Percentiles rank a stretch among this genome's conserved stretches.
Conservation (phyloP, 2,329 filamentous ascomycete genomes). For the Dothiorella sarmentorum region DNA sequence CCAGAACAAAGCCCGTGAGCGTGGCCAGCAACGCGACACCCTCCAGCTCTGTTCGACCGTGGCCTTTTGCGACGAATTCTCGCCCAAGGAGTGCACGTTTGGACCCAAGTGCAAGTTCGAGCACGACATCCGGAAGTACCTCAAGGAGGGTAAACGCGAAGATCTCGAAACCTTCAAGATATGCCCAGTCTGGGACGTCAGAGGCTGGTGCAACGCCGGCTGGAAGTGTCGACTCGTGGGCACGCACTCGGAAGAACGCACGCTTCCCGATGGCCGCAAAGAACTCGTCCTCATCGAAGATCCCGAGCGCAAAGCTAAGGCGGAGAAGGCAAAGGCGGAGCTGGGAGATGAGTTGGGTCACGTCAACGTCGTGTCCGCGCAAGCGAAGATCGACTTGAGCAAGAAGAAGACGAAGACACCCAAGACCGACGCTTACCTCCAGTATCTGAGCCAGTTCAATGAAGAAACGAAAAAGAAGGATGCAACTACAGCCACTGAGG, state of each 20-base stretch:
- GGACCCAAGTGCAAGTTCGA: conserved; percentile 77
- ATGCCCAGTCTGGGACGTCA: conserved; percentile 76
- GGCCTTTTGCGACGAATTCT: conserved; percentile 72
- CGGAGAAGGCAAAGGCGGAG: conserved; percentile 43
- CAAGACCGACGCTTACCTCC: conserved; percentile 70
- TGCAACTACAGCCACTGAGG: conserved; percentile 27
- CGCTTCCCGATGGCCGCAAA: conserved; percentile 73
- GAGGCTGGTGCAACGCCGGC: conserved; percentile 74
- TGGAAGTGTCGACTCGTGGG: conserved; percentile 93
- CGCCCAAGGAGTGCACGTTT: conserved; percentile 69
- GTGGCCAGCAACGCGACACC: conserved; percentile 74
- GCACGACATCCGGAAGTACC: conserved; percentile 82
- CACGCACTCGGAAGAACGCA: conserved; percentile 80
- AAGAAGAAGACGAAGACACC: conserved; percentile 68
- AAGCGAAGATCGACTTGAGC: conserved; percentile 70
- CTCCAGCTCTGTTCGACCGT: conserved; percentile 75
- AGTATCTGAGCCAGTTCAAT: conserved; percentile 62
- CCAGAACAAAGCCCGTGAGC: conserved; percentile 80
- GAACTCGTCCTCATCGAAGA: conserved; percentile 71
- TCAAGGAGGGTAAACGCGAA: conserved; percentile 74
- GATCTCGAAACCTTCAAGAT: conserved; percentile 73
- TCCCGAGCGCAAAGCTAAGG: conserved; percentile 45
- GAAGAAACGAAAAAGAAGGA: conserved; percentile 29
- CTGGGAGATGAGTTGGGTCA: conserved; percentile 55
- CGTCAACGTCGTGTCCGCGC: conserved; percentile 68